phyloP scores from a whole-genome alignment of 192 early-diverging fungal genomes.

The Gigaspora rosea region DNA sequence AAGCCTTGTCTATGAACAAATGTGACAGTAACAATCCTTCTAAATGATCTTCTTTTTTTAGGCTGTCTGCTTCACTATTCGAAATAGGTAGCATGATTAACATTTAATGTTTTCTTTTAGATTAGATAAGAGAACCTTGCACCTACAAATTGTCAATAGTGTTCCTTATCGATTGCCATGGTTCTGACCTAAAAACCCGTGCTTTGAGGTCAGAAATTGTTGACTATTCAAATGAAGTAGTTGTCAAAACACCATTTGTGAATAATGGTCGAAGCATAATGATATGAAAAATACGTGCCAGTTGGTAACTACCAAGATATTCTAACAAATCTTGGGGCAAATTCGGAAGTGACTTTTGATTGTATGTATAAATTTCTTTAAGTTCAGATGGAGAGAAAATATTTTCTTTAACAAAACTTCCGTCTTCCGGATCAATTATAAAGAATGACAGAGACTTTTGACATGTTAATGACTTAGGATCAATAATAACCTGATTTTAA shows the following conservation, averaged over 20 bases:
- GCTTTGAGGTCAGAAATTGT: conserved; percentile 27
- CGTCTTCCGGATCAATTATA: conserved; percentile 31
- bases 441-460: conserved; percentile 32
- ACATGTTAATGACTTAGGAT: conserved; percentile 23
- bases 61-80: conserved; percentile 28
- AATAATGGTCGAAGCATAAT: conserved; percentile 13
- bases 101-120: conserved; percentile 23
- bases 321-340: conserved; percentile 33
- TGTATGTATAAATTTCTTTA: conserved; percentile 30
- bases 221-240: conserved; percentile 14
- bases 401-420: conserved; percentile 31
- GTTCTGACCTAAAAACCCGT: conserved; percentile 23
- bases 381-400: conserved; percentile 26
- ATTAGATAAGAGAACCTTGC: conserved; percentile 13
- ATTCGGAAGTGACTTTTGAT: conserved; percentile 27
- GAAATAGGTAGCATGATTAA: conserved; percentile 26
- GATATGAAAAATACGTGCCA: conserved; percentile 18
- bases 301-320: conserved; percentile 36
- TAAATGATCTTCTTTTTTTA: not conserved
- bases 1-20: conserved; percentile 28
- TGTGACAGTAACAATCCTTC: conserved; percentile 20
- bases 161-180: conserved; percentile 32
- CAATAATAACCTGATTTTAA: conserved; percentile 24
- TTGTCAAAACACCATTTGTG: conserved; percentile 20
- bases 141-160: conserved; percentile 35